These are phyloP conservation scores for Trichoderma afroharzianum DNA, from an alignment of 2,329 filamentous ascomycete species.

Conservation along the genomic window DNA sequence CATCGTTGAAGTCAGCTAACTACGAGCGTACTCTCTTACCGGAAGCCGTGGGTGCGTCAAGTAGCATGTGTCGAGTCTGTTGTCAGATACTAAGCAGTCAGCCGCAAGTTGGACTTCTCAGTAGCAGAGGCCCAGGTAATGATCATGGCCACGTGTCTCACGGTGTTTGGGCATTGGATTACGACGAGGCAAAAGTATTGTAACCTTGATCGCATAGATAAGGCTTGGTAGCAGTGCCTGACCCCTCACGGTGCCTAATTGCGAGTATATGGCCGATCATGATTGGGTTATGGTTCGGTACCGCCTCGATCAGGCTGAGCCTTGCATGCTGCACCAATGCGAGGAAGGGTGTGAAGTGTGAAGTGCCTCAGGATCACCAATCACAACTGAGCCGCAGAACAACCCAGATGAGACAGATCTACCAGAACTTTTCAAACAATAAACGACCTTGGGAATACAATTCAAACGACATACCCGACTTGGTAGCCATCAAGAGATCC, in stretches of 20 bases:
- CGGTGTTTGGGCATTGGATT: neutral
- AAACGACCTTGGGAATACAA: neutral
- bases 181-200: no score
- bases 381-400: neutral
- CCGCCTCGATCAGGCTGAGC: neutral
- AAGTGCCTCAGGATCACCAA: neutral
- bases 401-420: neutral
- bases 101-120: neutral
- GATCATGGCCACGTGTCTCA: neutral
- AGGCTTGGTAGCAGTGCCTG: no score
- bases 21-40: accelerated
- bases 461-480: neutral
- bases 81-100: neutral
- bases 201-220: no score
- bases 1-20: neutral
- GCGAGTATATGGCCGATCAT: no score
- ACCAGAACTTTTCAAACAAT: neutral
- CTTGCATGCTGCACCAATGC: neutral
- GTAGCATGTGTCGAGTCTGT: neutral
- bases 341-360: neutral
- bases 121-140: neutral
- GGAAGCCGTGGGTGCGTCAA: accelerated
- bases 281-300: neutral
- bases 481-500: neutral
- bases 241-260: neutral